Conservation (phyloP, 192 early-diverging fungal genomes). For the Ambispora gerdemannii region DNA sequence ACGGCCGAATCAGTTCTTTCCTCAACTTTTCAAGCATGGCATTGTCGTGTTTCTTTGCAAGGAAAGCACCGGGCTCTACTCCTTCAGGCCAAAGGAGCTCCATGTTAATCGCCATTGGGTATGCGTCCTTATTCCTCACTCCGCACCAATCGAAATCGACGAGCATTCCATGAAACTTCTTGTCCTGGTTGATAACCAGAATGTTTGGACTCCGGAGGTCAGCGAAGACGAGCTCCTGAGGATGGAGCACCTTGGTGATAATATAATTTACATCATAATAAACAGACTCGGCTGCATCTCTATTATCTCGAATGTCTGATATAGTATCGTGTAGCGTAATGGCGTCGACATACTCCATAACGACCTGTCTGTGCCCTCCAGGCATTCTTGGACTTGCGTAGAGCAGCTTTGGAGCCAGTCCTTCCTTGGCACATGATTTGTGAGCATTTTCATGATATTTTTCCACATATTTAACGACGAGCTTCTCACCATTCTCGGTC, state of each 20-base stretch:
- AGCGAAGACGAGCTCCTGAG: constrained; percentile 2
- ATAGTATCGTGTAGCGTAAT: not conserved
- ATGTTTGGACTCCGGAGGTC: not conserved
- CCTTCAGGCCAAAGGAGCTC: not conserved
- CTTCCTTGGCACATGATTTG: not conserved
- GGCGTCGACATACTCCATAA: constrained; percentile 3
- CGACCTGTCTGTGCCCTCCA: not conserved
- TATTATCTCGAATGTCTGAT: not conserved
- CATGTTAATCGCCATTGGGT: constrained; percentile 6
- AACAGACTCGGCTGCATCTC: too few species aligned
- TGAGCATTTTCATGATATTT: not conserved
- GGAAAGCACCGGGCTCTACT: not conserved
- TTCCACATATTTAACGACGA: not conserved
- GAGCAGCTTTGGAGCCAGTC: not conserved
- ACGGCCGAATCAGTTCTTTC: too few species aligned
- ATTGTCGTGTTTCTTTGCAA: not conserved
- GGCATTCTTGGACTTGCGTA: not conserved
- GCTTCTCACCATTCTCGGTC: not conserved
- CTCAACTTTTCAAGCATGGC: not conserved
- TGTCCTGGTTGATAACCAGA: not conserved
- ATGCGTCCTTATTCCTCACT: not conserved
- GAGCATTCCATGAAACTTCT: not conserved
- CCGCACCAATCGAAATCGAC: constrained; percentile 14
- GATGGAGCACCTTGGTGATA: not conserved
- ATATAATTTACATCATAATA: not conserved